These are phyloP conservation scores for Aspergillus ostianus DNA, from an alignment of 495 filamentous ascomycete genomes.

Conservation along the genomic window DNA sequence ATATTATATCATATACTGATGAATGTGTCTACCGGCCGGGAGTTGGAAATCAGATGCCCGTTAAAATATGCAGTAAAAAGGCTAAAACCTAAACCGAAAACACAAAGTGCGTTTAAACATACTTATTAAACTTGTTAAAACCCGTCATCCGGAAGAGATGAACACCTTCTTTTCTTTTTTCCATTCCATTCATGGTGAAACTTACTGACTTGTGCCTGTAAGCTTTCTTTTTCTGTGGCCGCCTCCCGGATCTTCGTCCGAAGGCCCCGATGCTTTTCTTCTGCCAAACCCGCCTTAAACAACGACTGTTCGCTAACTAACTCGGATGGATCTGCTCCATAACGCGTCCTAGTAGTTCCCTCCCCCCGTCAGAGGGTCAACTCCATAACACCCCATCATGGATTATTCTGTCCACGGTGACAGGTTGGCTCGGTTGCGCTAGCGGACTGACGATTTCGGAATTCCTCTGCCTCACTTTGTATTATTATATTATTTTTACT, in stretches of 20 bases:
- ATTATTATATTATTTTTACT: neutral
- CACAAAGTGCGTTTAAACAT: too few relatives aligned
- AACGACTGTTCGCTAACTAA: conserved; percentile 3
- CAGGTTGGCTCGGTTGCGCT: conserved; percentile 3
- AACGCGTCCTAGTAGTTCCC: conserved; percentile 2
- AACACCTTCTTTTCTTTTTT: neutral
- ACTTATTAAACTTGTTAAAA: too few relatives aligned
- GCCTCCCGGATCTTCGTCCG: conserved; percentile 8
- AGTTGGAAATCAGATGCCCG: too few relatives aligned
- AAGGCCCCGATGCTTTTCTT: conserved; percentile 6
- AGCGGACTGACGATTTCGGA: conserved; percentile 8
- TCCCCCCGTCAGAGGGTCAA: neutral
- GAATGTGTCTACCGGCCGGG: too few relatives aligned
- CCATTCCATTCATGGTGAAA: neutral
- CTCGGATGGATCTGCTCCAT: neutral
- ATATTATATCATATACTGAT: too few relatives aligned
- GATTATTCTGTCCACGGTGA: conserved; percentile 6
- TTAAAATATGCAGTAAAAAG: too few relatives aligned
- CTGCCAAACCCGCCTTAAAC: conserved; percentile 7
- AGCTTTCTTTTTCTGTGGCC: neutral
- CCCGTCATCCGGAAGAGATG: neutral
- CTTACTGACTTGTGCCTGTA: neutral
- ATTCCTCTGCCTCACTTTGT: conserved; percentile 1
- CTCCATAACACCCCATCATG: conserved; percentile 1
- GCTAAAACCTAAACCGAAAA: too few relatives aligned